Evolutionary conservation across 2,329 filamentous ascomycete species (phyloP).

Genomic region (Dendrostoma leiphaemia): DNA sequence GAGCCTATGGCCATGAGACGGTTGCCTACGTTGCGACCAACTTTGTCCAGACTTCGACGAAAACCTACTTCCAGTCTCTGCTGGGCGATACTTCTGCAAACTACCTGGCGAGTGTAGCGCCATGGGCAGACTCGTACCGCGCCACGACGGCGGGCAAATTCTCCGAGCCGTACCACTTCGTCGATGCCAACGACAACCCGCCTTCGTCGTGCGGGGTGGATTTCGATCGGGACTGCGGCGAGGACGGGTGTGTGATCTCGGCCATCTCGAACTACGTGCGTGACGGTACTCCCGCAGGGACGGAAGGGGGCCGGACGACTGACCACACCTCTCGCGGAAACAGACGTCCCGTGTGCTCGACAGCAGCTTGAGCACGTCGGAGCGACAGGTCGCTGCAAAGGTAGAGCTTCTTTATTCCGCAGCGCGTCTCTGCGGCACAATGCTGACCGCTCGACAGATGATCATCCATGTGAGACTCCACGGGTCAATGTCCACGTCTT

Average conservation of each 20-base stretch:
- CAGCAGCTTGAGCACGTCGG: slow-evolving; percentile 24
- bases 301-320: neutral
- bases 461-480: slow-evolving; percentile 28
- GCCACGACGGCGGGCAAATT: slow-evolving; percentile 45
- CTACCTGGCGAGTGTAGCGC: slow-evolving; percentile 47
- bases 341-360: slow-evolving; percentile 28
- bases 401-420: too few species aligned
- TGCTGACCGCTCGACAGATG: slow-evolving; percentile 24
- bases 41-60: slow-evolving; percentile 42
- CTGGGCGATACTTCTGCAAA: slow-evolving; percentile 42
- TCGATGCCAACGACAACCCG: slow-evolving; percentile 52
- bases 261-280: slow-evolving; percentile 35
- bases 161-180: slow-evolving; percentile 47
- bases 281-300: neutral
- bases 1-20: slow-evolving; percentile 48
- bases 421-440: neutral
- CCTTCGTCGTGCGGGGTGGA: slow-evolving; percentile 44
- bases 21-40: slow-evolving; percentile 52
- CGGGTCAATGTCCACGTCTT: too few species aligned
- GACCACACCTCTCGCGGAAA: neutral
- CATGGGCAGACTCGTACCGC: slow-evolving; percentile 49
- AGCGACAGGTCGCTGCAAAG: slow-evolving; percentile 37
- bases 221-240: slow-evolving; percentile 42
- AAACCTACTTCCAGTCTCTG: slow-evolving; percentile 39
- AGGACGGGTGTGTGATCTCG: slow-evolving; percentile 42